Percentiles rank a stretch among this genome's conserved stretches.
phyloP scores from a whole-genome alignment of 179 eudicot genomes.

The Beta corolliflora region DNA sequence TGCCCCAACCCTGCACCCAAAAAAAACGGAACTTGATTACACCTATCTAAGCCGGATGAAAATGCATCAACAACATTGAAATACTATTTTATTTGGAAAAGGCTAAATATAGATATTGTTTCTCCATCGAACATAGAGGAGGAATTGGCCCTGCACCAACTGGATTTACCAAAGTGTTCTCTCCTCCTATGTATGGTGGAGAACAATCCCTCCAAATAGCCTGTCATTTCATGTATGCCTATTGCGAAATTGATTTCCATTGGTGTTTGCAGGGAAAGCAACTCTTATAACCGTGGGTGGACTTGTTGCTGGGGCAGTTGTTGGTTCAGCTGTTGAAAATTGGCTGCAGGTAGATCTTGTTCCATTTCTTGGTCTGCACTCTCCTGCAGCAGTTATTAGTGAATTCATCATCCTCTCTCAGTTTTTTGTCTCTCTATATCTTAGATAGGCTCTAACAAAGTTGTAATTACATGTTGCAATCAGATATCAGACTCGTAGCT shows the following conservation, averaged over 20 bases:
- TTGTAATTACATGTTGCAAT: slow-evolving; percentile 20
- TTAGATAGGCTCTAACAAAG: slow-evolving; percentile 50
- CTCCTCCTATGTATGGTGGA: too few relatives aligned
- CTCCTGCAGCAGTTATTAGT: slow-evolving; percentile 84
- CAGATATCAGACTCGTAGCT: slow-evolving; percentile 15
- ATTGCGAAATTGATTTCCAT: not conserved
- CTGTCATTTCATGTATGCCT: not conserved
- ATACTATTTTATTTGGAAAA: too few relatives aligned
- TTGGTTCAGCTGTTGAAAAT: slow-evolving; percentile 90
- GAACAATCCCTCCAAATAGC: not conserved
- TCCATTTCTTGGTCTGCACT: slow-evolving; percentile 84
- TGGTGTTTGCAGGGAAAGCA: slow-evolving; percentile 72
- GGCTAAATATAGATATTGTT: too few relatives aligned
- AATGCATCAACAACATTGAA: not conserved
- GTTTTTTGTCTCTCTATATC: slow-evolving; percentile 77
- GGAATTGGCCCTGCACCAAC: too few relatives aligned
- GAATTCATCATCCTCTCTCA: slow-evolving; percentile 91
- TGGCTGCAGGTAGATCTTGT: slow-evolving; percentile 99
- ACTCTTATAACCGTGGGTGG: slow-evolving; percentile 83
- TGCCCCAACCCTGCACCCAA: not conserved
- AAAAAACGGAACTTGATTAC: not conserved
- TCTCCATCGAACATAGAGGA: too few relatives aligned
- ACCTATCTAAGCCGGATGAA: not conserved
- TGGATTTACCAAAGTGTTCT: too few relatives aligned
- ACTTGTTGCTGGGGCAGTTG: slow-evolving; percentile 85